These are phyloP conservation scores for Metahyphopichia silvanorum DNA, from an alignment of 805 yeast genomes.

Conservation along the genomic window DNA sequence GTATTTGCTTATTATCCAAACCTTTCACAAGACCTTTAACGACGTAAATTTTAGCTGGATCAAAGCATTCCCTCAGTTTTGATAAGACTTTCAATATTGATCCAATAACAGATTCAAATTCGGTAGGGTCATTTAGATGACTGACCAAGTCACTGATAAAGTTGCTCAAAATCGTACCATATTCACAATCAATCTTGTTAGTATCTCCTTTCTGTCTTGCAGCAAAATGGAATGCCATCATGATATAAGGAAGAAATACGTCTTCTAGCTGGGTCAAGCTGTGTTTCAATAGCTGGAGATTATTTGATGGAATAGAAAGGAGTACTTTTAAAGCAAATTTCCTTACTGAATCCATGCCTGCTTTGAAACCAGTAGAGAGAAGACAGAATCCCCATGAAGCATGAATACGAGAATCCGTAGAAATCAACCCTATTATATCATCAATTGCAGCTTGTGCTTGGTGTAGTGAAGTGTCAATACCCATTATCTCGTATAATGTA, in stretches of 20 bases:
- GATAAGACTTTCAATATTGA: slow-evolving; percentile 44
- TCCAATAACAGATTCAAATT: slow-evolving; percentile 18
- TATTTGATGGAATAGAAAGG: slow-evolving; percentile 45
- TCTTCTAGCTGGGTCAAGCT: slow-evolving; percentile 43
- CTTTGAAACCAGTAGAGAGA: slow-evolving; percentile 72
- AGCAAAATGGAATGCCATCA: slow-evolving; percentile 62
- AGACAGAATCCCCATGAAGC: slow-evolving; percentile 71
- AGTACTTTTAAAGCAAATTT: slow-evolving; percentile 57
- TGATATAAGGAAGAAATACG: slow-evolving; percentile 54
- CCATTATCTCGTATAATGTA: slow-evolving; percentile 76
- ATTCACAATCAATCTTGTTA: slow-evolving; percentile 44
- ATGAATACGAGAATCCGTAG: slow-evolving; percentile 50
- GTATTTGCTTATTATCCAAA: slow-evolving; percentile 24
- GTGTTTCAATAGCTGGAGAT: slow-evolving; percentile 34
- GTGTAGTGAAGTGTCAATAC: slow-evolving; percentile 80
- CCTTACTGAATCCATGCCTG: slow-evolving; percentile 75
- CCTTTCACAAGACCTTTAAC: slow-evolving; percentile 58
- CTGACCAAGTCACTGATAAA: slow-evolving; percentile 43
- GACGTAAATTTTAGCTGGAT: slow-evolving; percentile 65
- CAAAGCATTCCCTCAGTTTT: slow-evolving; percentile 52
- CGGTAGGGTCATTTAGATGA: slow-evolving; percentile 20
- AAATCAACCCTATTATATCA: slow-evolving; percentile 57
- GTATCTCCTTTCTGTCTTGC: slow-evolving; percentile 27
- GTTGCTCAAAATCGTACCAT: slow-evolving; percentile 49
- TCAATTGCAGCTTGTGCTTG: slow-evolving; percentile 75